These are phyloP conservation scores for Capsella bursapastoris DNA, from an alignment of 345 rosid species.

Conservation along the genomic window DNA sequence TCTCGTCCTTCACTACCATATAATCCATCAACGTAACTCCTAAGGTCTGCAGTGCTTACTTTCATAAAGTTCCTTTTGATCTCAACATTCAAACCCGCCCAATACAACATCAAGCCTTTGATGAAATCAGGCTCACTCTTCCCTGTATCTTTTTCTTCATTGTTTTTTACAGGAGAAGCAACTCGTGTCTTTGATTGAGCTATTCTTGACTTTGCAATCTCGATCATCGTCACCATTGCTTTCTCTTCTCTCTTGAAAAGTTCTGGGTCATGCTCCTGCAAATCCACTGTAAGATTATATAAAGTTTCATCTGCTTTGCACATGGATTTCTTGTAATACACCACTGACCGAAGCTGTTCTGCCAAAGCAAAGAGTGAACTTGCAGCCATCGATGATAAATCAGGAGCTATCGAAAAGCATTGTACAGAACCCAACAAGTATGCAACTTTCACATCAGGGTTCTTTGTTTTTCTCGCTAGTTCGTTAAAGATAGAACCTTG, in stretches of 20 bases:
- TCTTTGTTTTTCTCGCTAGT: background rate
- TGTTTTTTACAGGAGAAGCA: background rate
- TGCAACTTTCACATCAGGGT: background rate
- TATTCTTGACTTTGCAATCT: background rate
- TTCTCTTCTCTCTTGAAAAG: background rate
- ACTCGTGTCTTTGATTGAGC: constrained; percentile 2
- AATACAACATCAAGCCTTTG: background rate
- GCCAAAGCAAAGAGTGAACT: background rate
- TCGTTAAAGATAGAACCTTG: background rate
- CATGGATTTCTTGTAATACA: background rate
- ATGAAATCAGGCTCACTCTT: background rate
- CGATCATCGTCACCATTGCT: background rate
- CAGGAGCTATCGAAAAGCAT: background rate
- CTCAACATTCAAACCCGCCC: constrained; percentile 12
- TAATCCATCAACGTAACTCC: background rate
- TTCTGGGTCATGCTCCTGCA: background rate
- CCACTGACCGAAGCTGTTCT: background rate
- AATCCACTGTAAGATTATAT: background rate
- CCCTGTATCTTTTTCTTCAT: background rate
- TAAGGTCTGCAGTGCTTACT: background rate
- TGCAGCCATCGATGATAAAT: background rate
- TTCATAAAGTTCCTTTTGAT: constrained; percentile 11
- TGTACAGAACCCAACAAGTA: background rate
- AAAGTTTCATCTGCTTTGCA: background rate
- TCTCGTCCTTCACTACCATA: constrained; percentile 12